phyloP scores from a whole-genome alignment of 192 early-diverging fungal species.

The Backusella luteola region DNA sequence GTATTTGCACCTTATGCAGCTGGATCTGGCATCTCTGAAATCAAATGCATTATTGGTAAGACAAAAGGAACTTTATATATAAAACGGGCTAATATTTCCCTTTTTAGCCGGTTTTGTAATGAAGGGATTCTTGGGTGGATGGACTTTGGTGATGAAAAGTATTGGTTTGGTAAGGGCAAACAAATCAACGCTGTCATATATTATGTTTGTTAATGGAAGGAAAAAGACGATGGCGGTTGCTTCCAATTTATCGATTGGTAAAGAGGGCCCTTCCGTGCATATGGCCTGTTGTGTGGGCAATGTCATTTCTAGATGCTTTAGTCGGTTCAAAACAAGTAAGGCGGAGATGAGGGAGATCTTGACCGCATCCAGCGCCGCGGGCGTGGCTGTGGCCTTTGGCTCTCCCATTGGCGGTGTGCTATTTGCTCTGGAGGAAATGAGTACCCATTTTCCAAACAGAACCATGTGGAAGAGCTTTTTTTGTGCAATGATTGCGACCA shows the following conservation, averaged over 20 bases:
- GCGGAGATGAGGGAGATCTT: slow-evolving; percentile 83
- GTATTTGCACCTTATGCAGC: slow-evolving; percentile 86
- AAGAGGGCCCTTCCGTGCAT: slow-evolving; percentile 96
- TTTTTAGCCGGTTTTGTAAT: slow-evolving; percentile 85
- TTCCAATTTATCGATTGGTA: slow-evolving; percentile 88
- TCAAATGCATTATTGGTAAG: slow-evolving; percentile 76
- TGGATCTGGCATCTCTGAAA: slow-evolving; percentile 92
- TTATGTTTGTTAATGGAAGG: not conserved
- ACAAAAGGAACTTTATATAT: not conserved
- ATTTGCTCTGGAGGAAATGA: slow-evolving; percentile 82
- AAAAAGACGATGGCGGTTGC: slow-evolving; percentile 75
- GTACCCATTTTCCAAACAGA: slow-evolving; percentile 90
- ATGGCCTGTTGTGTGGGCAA: slow-evolving; percentile 93
- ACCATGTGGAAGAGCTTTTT: slow-evolving; percentile 98
- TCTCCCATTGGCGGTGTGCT: slow-evolving; percentile 89
- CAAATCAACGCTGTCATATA: no score
- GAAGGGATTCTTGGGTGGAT: slow-evolving; percentile 85
- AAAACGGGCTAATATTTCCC: not conserved
- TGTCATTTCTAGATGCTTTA: slow-evolving; percentile 75
- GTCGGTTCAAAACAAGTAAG: slow-evolving; percentile 80
- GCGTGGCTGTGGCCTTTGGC: slow-evolving; percentile 97
- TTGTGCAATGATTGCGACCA: slow-evolving; percentile 93
- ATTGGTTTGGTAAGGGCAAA: slow-evolving; percentile 67
- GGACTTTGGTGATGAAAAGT: slow-evolving; percentile 92
- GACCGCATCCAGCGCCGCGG: slow-evolving; percentile 88